phyloP scores from a whole-genome alignment of 768 basidiomycete genomes.

The Trametes punicea region DNA sequence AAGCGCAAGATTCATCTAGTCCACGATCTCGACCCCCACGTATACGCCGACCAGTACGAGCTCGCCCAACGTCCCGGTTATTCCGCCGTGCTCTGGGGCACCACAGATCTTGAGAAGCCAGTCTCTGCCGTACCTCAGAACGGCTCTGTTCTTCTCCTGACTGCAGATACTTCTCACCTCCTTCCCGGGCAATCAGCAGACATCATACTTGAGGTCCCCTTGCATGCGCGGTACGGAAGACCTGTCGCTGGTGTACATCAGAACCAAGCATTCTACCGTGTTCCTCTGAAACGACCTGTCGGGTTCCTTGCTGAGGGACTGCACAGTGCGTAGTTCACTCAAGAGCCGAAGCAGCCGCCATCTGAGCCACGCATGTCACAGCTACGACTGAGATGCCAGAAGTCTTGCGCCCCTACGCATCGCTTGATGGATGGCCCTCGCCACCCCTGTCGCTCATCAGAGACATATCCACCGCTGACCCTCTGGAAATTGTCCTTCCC shows the following conservation, averaged over 20 bases:
- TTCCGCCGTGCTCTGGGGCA: slow-evolving; percentile 35
- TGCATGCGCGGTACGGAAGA: slow-evolving; percentile 43
- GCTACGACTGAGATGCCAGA: not conserved
- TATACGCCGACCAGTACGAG: slow-evolving; percentile 47
- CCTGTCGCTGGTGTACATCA: slow-evolving; percentile 21
- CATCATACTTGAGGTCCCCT: slow-evolving; percentile 34
- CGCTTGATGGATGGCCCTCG: slow-evolving; percentile 3
- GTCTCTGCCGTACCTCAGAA: slow-evolving; percentile 33
- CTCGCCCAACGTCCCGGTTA: slow-evolving; percentile 32
- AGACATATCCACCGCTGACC: slow-evolving; percentile 4
- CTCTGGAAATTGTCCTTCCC: slow-evolving; percentile 30
- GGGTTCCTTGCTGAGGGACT: slow-evolving; percentile 34
- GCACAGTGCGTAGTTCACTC: slow-evolving; percentile 5
- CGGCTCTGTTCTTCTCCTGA: slow-evolving; percentile 31
- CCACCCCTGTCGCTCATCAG: not conserved
- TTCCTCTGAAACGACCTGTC: slow-evolving; percentile 28
- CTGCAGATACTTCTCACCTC: slow-evolving; percentile 17
- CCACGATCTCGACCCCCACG: slow-evolving; percentile 35
- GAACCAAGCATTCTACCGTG: slow-evolving; percentile 15
- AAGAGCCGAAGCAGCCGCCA: not conserved
- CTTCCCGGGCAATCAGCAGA: not conserved
- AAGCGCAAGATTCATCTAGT: slow-evolving; percentile 32
- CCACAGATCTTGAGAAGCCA: slow-evolving; percentile 43
- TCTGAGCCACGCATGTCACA: not conserved
- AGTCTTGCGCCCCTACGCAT: slow-evolving; percentile 3